phyloP scores from a whole-genome alignment of 192 early-diverging fungal genomes.

The Linnemannia zychae region DNA sequence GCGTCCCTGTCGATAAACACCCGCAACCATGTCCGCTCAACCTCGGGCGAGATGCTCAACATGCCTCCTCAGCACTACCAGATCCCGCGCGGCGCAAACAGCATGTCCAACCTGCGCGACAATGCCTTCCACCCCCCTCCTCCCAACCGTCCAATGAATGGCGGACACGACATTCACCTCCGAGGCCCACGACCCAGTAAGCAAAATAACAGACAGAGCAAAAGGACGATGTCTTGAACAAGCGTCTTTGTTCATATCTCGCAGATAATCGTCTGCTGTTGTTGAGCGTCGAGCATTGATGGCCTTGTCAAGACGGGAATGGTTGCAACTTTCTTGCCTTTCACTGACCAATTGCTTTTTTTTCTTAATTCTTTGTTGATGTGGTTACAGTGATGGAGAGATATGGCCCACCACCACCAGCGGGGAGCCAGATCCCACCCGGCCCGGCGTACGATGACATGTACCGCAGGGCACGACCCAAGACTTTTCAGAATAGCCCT shows the following conservation, averaged over 20 bases:
- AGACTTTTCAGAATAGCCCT: constrained; percentile 42
- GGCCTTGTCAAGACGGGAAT: not conserved
- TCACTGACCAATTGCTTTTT: not conserved
- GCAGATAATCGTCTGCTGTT: not conserved
- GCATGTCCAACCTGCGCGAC: constrained; percentile 52
- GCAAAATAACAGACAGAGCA: not conserved
- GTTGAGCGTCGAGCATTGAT: too few relatives aligned
- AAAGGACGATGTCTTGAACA: not conserved
- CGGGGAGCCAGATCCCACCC: constrained; percentile 20
- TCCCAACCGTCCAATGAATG: constrained; percentile 15
- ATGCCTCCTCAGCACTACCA: constrained; percentile 39
- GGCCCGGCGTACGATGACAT: constrained; percentile 48
- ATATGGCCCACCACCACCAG: constrained; percentile 31
- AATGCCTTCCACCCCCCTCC: constrained; percentile 30
- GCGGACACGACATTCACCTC: constrained; percentile 26
- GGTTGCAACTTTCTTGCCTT: not conserved
- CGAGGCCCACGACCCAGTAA: constrained; percentile 44
- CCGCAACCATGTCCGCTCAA: constrained; percentile 42
- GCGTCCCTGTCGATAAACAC: constrained; percentile 51
- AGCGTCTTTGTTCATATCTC: not conserved
- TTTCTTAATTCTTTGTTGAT: not conserved
- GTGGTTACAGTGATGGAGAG: constrained; percentile 34
- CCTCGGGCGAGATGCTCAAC: constrained; percentile 51
- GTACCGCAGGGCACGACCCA: constrained; percentile 51
- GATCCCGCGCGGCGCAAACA: constrained; percentile 44